phyloP scores from a whole-genome alignment of 495 filamentous ascomycete species.

The Neurospora sp. region DNA sequence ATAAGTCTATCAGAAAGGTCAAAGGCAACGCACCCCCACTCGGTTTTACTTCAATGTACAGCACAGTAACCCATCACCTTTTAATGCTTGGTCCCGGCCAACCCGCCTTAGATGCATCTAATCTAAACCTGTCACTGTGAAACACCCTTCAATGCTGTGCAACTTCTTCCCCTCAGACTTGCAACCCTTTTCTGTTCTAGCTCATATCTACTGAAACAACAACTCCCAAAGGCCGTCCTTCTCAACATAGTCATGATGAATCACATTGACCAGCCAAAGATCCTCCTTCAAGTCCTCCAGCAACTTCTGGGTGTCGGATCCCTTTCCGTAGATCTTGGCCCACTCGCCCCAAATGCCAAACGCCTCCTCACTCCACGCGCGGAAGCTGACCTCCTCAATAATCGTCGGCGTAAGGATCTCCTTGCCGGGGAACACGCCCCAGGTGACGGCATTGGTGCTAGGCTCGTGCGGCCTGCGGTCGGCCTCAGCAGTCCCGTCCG shows the following conservation, averaged over 20 bases:
- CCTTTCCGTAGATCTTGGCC: constrained; percentile 68
- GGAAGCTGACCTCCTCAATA: constrained; percentile 92
- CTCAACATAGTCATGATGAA: constrained; percentile 73
- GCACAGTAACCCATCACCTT: neutral
- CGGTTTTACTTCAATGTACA: neutral
- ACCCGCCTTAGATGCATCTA: neutral
- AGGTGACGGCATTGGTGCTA: constrained; percentile 86
- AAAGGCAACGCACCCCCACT: neutral
- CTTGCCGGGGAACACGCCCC: constrained; percentile 92
- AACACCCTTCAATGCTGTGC: neutral
- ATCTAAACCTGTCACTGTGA: neutral
- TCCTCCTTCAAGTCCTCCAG: constrained; percentile 56
- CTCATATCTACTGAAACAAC: constrained; percentile 21
- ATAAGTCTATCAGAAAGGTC: neutral
- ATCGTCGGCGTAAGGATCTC: constrained; percentile 97
- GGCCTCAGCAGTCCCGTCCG: neutral
- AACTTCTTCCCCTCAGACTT: neutral
- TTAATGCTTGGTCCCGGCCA: neutral
- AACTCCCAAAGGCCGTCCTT: constrained; percentile 55
- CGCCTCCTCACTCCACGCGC: constrained; percentile 91
- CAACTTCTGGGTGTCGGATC: constrained; percentile 54
- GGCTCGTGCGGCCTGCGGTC: constrained; percentile 21
- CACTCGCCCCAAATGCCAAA: constrained; percentile 94
- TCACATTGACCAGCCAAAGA: constrained; percentile 82
- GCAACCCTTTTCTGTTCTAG: neutral